Conservation (phyloP, 164 flowering plant species). For the Stephania japonica region DNA sequence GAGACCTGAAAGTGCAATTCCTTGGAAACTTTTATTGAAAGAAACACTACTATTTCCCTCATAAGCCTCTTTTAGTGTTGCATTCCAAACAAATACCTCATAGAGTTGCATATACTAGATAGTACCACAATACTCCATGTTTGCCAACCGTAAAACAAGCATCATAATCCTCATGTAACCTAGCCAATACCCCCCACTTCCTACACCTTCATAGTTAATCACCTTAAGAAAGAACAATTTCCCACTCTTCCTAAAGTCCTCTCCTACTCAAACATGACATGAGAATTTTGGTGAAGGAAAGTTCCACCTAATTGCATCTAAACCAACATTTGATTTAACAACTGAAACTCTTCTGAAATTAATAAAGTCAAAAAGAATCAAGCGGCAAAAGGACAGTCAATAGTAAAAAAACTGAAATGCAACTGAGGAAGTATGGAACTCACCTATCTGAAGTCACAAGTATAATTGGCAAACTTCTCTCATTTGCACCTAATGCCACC, state of each 20-base stretch:
- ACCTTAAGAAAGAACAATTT: background rate
- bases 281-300: background rate
- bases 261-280: background rate
- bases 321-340: background rate
- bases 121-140: background rate
- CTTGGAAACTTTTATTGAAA: too few relatives aligned
- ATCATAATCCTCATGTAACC: too few relatives aligned
- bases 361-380: background rate
- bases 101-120: background rate
- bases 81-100: background rate
- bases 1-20: too few relatives aligned
- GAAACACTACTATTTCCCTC: too few relatives aligned
- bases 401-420: background rate
- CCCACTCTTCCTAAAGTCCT: background rate
- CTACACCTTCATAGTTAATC: background rate
- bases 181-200: background rate
- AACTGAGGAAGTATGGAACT: background rate
- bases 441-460: constrained; percentile 87
- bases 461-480: constrained; percentile 65
- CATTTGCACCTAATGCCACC: constrained; percentile 74
- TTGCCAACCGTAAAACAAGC: too few relatives aligned
- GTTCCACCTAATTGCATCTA: background rate
- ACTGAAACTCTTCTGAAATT: background rate
- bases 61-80: too few relatives aligned
- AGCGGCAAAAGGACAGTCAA: background rate